A percentile compares a stretch with the other conserved stretches of the same genome.
phyloP scores from a whole-genome alignment of 257 asterid species.

The Striga asiatica region DNA sequence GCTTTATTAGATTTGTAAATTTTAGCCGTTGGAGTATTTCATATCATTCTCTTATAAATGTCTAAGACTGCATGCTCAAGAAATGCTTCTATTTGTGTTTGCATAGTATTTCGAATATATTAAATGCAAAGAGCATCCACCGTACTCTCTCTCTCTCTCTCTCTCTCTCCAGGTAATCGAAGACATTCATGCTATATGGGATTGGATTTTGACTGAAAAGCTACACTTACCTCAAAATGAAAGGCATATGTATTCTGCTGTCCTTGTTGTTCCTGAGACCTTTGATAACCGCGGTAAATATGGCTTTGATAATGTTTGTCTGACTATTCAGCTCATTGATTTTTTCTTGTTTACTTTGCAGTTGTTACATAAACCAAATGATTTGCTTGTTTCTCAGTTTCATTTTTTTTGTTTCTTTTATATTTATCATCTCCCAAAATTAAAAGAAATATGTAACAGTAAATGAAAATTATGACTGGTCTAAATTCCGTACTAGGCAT shows the following conservation, averaged over 20 bases:
- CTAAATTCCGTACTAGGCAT: neutral
- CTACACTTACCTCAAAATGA: slow-evolving; percentile 50
- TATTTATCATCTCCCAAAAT: too few species aligned
- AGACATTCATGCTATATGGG: slow-evolving; percentile 87
- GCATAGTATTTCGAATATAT: neutral
- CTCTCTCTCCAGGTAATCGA: slow-evolving; percentile 74
- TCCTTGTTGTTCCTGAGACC: slow-evolving; percentile 89
- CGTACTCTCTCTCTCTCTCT: neutral
- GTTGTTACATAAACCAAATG: neutral
- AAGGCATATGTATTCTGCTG: slow-evolving; percentile 67
- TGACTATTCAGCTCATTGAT: slow-evolving; percentile 3
- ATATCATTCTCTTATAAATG: too few species aligned
- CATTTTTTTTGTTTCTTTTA: too few species aligned
- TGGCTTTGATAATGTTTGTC: too few species aligned
- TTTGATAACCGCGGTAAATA: slow-evolving; percentile 79
- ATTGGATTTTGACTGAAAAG: slow-evolving; percentile 77
- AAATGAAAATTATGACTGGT: neutral
- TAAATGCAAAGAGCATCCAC: neutral
- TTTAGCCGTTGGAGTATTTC: too few species aligned
- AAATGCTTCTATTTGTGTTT: slow-evolving; percentile 7
- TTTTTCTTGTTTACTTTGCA: neutral
- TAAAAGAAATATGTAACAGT: neutral
- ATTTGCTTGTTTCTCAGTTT: neutral
- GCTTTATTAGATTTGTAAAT: too few species aligned
- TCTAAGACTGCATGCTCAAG: too few species aligned